Evolutionary conservation across 2,329 filamentous ascomycete genomes (phyloP).

Genomic region (Berkeleyomyces basicola): DNA sequence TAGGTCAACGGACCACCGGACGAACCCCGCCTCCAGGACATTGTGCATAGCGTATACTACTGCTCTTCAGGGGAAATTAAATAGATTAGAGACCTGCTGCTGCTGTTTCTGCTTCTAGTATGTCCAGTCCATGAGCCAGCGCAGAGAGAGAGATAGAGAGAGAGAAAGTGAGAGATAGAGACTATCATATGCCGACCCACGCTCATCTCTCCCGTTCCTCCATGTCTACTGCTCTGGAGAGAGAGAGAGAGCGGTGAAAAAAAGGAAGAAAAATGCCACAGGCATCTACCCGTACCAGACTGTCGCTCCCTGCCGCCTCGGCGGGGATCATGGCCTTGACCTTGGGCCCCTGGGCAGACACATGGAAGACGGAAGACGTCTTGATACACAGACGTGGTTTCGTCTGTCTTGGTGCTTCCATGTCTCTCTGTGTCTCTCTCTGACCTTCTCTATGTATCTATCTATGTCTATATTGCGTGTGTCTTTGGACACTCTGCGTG

Average conservation of each 20-base stretch:
- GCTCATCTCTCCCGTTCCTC: neutral
- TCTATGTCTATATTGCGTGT: too few relatives aligned
- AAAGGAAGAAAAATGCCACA: neutral
- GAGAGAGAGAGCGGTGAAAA: neutral
- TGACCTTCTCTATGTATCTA: too few relatives aligned
- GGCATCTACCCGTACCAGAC: neutral
- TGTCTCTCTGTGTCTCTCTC: too few relatives aligned
- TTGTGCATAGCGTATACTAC: too few relatives aligned
- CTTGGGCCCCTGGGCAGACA: neutral
- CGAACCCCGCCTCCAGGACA: neutral
- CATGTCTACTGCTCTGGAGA: neutral
- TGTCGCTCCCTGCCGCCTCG: neutral
- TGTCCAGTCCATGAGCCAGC: neutral
- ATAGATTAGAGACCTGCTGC: too few relatives aligned
- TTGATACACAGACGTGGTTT: too few relatives aligned
- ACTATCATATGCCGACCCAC: neutral
- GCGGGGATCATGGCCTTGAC: neutral
- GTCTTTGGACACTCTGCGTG: neutral
- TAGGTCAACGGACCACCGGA: neutral
- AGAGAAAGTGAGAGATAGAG: neutral
- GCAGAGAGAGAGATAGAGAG: neutral
- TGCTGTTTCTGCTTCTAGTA: neutral
- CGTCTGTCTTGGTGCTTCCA: too few relatives aligned
- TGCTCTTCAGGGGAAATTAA: too few relatives aligned
- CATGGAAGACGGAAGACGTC: neutral